Percentiles rank a stretch among this genome's conserved stretches.
phyloP scores from a whole-genome alignment of 2,329 filamentous ascomycete genomes.

The Trichoderma koningii region DNA sequence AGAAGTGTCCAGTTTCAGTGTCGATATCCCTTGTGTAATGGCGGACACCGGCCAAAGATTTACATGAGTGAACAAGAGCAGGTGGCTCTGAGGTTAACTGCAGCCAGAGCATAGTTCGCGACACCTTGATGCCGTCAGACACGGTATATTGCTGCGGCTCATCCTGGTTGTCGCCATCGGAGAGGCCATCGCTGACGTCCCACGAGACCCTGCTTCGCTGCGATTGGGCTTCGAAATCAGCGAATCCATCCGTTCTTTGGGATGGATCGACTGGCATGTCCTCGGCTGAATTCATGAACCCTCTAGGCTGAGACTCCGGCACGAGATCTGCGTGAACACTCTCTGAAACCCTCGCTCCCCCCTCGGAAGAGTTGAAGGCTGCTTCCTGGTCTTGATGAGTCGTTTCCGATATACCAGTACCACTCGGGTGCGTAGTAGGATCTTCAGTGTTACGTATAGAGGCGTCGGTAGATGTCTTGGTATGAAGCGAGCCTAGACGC shows the following conservation, averaged over 20 bases:
- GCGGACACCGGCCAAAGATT: not conserved
- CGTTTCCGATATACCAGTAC: conserved; percentile 7
- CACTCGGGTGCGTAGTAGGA: conserved; percentile 1
- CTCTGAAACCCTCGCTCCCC: not conserved
- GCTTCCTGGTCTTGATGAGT: not conserved
- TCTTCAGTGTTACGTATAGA: not conserved
- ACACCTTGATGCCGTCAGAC: not conserved
- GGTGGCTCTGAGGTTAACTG: conserved; percentile 5
- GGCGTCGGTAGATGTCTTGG: not conserved
- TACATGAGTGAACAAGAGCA: not conserved
- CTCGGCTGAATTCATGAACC: not conserved
- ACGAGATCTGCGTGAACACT: not conserved
- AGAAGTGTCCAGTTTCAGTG: conserved; percentile 40
- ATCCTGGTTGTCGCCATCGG: not conserved
- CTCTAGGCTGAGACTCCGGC: not conserved
- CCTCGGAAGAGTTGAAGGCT: not conserved
- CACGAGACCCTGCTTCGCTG: conserved; percentile 11
- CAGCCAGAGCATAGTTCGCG: conserved; percentile 14
- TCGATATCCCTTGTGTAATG: conserved; percentile 41
- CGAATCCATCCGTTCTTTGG: not conserved
- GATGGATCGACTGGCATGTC: not conserved
- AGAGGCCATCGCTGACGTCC: conserved; percentile 15
- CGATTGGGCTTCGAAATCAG: not conserved
- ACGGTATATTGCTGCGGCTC: not conserved
- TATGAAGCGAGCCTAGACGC: conserved; percentile 1